A percentile compares a stretch with the other conserved stretches of the same genome.
Evolutionary conservation across 2,329 filamentous ascomycete species (phyloP).

Genomic region (Venturia oleaginea): DNA sequence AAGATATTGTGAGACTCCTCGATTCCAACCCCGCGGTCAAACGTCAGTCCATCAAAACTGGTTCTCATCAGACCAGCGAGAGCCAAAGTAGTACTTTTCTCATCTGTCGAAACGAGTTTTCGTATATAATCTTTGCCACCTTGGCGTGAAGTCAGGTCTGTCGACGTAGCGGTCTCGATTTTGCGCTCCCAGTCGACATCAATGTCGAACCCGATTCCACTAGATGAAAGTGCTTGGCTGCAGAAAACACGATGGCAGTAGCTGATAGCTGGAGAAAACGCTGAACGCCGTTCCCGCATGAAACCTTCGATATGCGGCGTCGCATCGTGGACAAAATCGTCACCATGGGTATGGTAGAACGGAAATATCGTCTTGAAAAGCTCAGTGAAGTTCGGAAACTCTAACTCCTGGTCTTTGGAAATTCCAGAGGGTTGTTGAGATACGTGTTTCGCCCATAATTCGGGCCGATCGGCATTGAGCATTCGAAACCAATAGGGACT

Average conservation of each 20-base stretch:
- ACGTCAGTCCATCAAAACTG: constrained; percentile 36
- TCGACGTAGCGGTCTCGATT: constrained; percentile 62
- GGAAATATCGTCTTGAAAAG: constrained; percentile 11
- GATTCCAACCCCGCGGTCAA: constrained; percentile 31
- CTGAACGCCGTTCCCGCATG: constrained; percentile 31
- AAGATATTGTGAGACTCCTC: constrained; percentile 41
- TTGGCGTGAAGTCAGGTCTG: constrained; percentile 56
- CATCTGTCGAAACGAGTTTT: constrained; percentile 15
- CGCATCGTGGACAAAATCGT: constrained; percentile 17
- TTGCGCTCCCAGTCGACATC: constrained; percentile 80
- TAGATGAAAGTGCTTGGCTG: constrained; percentile 43
- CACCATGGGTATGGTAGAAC: constrained; percentile 19
- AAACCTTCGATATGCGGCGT: constrained; percentile 24
- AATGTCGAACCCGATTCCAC: constrained; percentile 41
- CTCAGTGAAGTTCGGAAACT: constrained; percentile 4
- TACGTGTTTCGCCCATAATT: constrained; percentile 6
- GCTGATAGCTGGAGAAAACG: constrained; percentile 59
- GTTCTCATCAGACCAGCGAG: constrained; percentile 35
- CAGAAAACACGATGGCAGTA: constrained; percentile 58
- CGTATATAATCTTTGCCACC: constrained; percentile 48
- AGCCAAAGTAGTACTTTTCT: constrained; percentile 26
- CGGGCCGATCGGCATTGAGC: constrained; percentile 35
- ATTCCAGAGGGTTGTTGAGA: not conserved
- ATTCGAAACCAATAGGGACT: constrained; percentile 67
- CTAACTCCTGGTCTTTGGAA: not conserved